These are phyloP conservation scores for Beta macrorhiza DNA, from an alignment of 179 eudicot species.

Conservation along the genomic window DNA sequence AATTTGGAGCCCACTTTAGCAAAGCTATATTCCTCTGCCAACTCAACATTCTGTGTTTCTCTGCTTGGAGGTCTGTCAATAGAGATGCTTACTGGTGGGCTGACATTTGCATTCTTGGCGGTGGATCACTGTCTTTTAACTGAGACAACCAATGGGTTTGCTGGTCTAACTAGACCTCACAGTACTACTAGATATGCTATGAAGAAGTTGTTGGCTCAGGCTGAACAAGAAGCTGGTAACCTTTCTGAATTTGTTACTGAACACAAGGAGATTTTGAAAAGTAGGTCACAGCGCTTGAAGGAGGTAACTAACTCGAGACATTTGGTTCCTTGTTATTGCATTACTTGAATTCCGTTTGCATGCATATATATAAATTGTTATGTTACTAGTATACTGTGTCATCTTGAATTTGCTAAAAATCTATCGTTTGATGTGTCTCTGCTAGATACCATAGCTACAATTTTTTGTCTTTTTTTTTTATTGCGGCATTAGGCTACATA, in stretches of 20 bases:
- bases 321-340: constrained; percentile 3
- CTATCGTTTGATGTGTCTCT: not conserved
- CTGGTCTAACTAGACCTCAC: constrained; percentile 84
- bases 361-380: not conserved
- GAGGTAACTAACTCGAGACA: constrained; percentile 47
- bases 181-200: constrained; percentile 72
- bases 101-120: constrained; percentile 75
- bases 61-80: constrained; percentile 79
- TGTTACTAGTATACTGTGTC: not conserved
- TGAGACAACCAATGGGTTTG: constrained; percentile 59
- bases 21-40: constrained; percentile 42
- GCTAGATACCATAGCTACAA: not conserved
- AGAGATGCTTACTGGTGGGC: constrained; percentile 85
- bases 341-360: not conserved
- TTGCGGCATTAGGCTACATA: not conserved
- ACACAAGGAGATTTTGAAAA: constrained; percentile 51
- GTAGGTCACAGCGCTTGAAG: constrained; percentile 58
- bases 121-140: constrained; percentile 58
- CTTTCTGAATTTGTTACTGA: constrained; percentile 44
- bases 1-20: constrained; percentile 56
- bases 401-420: not conserved
- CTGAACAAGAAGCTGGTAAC: constrained; percentile 51
- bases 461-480: not conserved
- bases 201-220: constrained; percentile 74
- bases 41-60: constrained; percentile 60